phyloP scores from a whole-genome alignment of 2,329 filamentous ascomycete genomes.

The Rhexocercosporidium sp. region DNA sequence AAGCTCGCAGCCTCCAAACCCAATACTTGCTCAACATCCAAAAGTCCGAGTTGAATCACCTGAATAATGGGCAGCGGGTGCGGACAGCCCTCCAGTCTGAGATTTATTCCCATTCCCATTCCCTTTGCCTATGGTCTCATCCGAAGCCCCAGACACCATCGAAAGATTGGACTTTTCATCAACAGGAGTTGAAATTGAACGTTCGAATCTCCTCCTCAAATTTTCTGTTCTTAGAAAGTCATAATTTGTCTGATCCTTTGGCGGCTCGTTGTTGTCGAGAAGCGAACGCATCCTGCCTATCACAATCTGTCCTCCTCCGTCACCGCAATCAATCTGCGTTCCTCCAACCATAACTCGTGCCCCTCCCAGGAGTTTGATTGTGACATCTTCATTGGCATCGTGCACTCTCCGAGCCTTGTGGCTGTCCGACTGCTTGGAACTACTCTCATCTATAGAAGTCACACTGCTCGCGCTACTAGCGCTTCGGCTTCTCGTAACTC shows the following conservation, averaged over 20 bases:
- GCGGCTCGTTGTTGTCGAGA: not conserved
- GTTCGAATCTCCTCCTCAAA: not conserved
- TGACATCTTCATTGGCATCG: conserved; percentile 60
- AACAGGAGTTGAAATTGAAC: not conserved
- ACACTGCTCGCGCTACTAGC: conserved; percentile 57
- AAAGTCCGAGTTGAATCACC: too few relatives aligned
- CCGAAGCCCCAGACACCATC: not conserved
- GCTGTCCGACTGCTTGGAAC: conserved; percentile 64
- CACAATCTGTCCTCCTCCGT: conserved; percentile 66
- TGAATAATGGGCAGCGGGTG: too few relatives aligned
- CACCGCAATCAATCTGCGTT: conserved; percentile 61
- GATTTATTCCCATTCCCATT: not conserved
- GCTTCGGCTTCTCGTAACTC: conserved; percentile 53
- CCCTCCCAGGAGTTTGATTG: conserved; percentile 62
- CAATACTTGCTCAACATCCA: not conserved
- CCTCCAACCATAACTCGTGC: conserved; percentile 62
- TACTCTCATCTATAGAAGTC: conserved; percentile 60
- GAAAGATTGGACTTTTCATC: not conserved
- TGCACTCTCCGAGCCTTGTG: conserved; percentile 47
- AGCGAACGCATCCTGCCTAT: conserved; percentile 40
- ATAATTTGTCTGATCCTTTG: not conserved
- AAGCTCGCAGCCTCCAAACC: not conserved
- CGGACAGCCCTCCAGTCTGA: too few relatives aligned
- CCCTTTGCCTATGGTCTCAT: not conserved
- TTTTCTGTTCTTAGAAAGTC: not conserved